A percentile compares a stretch with the other conserved stretches of the same genome.
phyloP scores from a whole-genome alignment of 2,329 filamentous ascomycete genomes.

The Fusarium tuaranense region DNA sequence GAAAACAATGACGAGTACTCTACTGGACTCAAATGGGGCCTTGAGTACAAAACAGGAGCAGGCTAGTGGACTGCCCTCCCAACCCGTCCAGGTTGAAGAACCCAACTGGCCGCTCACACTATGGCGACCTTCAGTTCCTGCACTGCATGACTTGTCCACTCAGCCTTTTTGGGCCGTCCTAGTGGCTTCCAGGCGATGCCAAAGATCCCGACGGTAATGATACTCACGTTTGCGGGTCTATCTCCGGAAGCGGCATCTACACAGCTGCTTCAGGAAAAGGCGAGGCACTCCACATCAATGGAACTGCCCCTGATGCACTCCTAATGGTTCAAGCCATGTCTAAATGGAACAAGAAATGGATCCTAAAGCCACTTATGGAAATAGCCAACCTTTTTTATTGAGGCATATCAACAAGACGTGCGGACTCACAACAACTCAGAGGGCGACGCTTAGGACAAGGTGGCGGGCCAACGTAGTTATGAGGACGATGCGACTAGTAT shows the following conservation, averaged over 20 bases:
- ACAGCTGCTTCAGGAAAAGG: neutral
- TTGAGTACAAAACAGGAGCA: neutral
- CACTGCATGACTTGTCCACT: too few species aligned
- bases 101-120: neutral
- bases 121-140: too few species aligned
- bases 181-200: neutral
- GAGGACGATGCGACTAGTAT: neutral
- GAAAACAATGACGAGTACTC: neutral
- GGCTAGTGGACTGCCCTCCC: too few species aligned
- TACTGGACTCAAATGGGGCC: fast-evolving
- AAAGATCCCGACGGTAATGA: neutral
- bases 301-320: neutral
- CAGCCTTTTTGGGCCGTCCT: neutral
- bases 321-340: neutral
- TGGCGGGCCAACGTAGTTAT: fast-evolving
- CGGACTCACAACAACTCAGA: neutral
- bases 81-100: neutral
- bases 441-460: neutral
- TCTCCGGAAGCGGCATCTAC: neutral
- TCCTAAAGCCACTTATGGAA: neutral
- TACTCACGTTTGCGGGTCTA: neutral
- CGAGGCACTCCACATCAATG: neutral
- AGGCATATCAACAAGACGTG: neutral
- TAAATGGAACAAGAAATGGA: neutral
- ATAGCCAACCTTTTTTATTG: neutral